Percentiles rank a stretch among this genome's conserved stretches.
Evolutionary conservation across 1,284 basidiomycete species (phyloP).

Genomic region (Apiotrichum gracile): DNA sequence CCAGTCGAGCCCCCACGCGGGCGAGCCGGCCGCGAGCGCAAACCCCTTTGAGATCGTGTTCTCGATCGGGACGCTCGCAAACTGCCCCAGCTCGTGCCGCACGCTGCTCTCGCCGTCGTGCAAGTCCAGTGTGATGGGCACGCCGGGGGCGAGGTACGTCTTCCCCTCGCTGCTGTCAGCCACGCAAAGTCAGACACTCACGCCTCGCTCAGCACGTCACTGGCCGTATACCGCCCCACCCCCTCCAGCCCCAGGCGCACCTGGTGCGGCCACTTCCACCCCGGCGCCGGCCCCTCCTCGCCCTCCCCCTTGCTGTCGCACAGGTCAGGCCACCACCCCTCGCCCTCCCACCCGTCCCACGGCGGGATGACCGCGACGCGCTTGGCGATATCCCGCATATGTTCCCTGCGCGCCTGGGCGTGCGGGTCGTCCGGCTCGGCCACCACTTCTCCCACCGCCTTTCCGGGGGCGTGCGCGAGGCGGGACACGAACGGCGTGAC

Average conservation of each 20-base stretch:
- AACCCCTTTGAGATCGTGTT: conserved; percentile 15
- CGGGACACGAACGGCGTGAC: conserved; percentile 26
- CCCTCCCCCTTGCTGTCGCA: conserved; percentile 32
- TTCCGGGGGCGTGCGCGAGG: conserved; percentile 12
- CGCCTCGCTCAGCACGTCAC: not conserved
- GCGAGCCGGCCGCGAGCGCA: conserved; percentile 67
- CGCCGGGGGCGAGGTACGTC: conserved; percentile 20
- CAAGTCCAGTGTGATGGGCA: conserved; percentile 10
- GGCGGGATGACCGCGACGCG: conserved; percentile 15
- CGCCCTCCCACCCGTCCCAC: conserved; percentile 42
- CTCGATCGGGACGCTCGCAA: conserved; percentile 15
- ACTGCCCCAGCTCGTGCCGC: conserved; percentile 10
- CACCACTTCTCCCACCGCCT: not conserved
- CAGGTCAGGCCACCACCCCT: conserved; percentile 44
- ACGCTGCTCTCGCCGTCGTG: conserved; percentile 14
- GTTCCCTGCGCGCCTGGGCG: not conserved
- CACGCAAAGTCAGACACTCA: not conserved
- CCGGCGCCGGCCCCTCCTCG: conserved; percentile 7
- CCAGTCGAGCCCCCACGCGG: conserved; percentile 84
- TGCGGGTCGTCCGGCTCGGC: not conserved
- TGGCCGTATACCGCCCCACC: conserved; percentile 21
- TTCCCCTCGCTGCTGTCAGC: conserved; percentile 22
- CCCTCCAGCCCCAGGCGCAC: conserved; percentile 31
- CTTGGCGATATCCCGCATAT: conserved; percentile 3
- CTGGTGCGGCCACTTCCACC: conserved; percentile 29